These are phyloP conservation scores for Colletotrichum sidae DNA, from an alignment of 2,329 filamentous ascomycete genomes.

Conservation along the genomic window DNA sequence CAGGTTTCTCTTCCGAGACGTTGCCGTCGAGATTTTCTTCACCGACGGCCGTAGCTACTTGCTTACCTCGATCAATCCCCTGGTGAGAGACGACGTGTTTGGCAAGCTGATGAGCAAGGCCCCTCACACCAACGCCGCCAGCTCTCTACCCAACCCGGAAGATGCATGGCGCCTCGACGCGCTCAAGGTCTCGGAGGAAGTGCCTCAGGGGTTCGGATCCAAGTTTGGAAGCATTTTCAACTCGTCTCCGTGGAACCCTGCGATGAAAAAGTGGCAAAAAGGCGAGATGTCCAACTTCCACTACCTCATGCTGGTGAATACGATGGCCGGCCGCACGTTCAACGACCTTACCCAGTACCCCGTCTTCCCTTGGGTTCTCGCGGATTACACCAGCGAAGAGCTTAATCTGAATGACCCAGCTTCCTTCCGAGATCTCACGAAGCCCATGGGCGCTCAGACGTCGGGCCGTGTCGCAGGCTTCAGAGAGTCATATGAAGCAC, in stretches of 20 bases:
- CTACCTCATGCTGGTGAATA: constrained; percentile 98
- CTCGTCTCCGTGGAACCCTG: constrained; percentile 81
- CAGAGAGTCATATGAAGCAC: constrained; percentile 84
- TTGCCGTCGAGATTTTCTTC: constrained; percentile 97
- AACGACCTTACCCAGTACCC: constrained; percentile 99
- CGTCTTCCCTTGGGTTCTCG: constrained; percentile 96
- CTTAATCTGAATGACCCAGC: constrained; percentile 86
- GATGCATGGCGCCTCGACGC: constrained; percentile 94
- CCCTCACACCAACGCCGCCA: constrained; percentile 79
- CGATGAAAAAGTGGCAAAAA: constrained; percentile 89
- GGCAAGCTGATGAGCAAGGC: constrained; percentile 81
- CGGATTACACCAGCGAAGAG: constrained; percentile 95
- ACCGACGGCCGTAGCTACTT: constrained; percentile 96
- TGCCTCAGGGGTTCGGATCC: constrained; percentile 76
- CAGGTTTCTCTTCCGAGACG: constrained; percentile 93
- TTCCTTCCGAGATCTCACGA: constrained; percentile 90
- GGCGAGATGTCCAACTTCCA: constrained; percentile 99
- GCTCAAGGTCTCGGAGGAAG: constrained; percentile 74
- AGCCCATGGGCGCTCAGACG: constrained; percentile 95
- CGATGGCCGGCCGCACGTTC: constrained; percentile 95
- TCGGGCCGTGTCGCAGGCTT: constrained; percentile 81
- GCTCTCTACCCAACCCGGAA: constrained; percentile 79
- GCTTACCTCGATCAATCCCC: constrained; percentile 82
- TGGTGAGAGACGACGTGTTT: constrained; percentile 83
- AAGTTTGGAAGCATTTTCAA: constrained; percentile 95